These are phyloP conservation scores for Larix kaempferi DNA, from an alignment of 75 land plant genomes.

Conservation along the genomic window DNA sequence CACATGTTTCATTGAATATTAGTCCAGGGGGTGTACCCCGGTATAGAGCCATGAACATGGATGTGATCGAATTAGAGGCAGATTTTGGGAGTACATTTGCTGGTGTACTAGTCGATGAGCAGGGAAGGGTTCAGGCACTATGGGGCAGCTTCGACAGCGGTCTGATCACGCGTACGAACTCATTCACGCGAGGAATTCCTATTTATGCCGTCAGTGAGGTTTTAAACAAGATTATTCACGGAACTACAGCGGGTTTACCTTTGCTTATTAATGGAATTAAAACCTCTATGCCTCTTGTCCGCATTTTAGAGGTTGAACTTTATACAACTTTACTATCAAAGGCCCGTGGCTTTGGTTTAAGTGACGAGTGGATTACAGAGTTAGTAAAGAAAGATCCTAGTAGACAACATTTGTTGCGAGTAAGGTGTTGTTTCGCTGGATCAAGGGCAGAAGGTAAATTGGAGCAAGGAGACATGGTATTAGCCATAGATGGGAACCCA, in stretches of 20 bases:
- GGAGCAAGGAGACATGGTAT: conserved; percentile 85
- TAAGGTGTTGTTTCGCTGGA: conserved; percentile 86
- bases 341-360: conserved; percentile 86
- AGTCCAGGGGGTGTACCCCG: no score
- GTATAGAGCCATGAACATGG: no score
- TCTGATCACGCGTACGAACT: conserved; percentile 59
- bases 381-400: conserved; percentile 80
- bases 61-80: no score
- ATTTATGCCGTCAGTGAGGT: conserved; percentile 68
- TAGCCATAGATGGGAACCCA: conserved; percentile 72
- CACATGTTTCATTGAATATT: conserved; percentile 68
- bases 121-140: conserved; percentile 23
- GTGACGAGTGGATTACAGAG: conserved; percentile 80
- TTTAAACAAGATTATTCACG: conserved; percentile 62
- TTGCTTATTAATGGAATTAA: conserved; percentile 68
- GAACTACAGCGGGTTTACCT: conserved; percentile 40
- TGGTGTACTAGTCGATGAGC: conserved; percentile 30
- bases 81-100: no score
- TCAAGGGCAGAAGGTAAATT: conserved; percentile 64
- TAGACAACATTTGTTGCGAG: conserved; percentile 73
- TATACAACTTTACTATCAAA: conserved; percentile 89
- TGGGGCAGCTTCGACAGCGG: conserved; percentile 54
- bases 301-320: conserved; percentile 81
- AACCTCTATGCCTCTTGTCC: conserved; percentile 71
- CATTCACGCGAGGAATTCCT: conserved; percentile 85